Evolutionary conservation across 2,329 filamentous ascomycete genomes (phyloP), one percentile per base, ranked within the genome.

Genomic region (Colletotrichum kahawae): DNA sequence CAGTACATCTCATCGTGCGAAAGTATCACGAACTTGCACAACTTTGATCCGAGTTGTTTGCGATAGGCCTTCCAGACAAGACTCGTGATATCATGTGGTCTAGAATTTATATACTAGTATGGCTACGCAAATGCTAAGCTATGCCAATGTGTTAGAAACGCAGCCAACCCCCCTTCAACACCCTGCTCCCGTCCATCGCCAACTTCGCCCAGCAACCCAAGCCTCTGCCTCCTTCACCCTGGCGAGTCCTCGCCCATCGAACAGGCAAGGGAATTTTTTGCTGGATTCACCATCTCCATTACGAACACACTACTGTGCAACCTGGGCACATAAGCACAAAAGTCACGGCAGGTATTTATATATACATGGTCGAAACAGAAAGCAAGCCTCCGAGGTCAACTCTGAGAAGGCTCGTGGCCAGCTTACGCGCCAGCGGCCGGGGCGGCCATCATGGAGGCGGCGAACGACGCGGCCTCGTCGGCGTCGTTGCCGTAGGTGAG

Each of bases 401-500:
- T 74, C 62, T 65, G 31, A 71, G 51, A 38, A 38, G 71, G 57
- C 48, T 8, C 59, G 31, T 21, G n/a, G 43, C 43, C 16, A 34
- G 18, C 57, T 62, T 34, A 62, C 29, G 57, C 57, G 31, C 18
- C 57, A 3, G 57, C 57, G 1, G 57, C 57, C 5, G 57, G 57
- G 33, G 57, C 57, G n/a, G 57, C 57, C 72, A 29, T 75, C 69
- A 75, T 36, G 21, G 72, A 72, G n/a, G 72, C 72, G 27, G 66
- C 74, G 36, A 74, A 76, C 29, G 64, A 36, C 5, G 81, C 81
- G 56, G 81, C 81, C 21, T 77, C 74, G 7, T 70, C 64, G 24
- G 82, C 82, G 66, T 84, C 78, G 54, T 80, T 43, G 65, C 79
- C 75, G 48, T 83, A 83, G 10, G 77, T 79, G 60, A 81, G 74